A percentile compares a stretch with the other conserved stretches of the same genome.
Evolutionary conservation across 371 early-diverging fungal species (phyloP).

Genomic region (Mortierella sp.): DNA sequence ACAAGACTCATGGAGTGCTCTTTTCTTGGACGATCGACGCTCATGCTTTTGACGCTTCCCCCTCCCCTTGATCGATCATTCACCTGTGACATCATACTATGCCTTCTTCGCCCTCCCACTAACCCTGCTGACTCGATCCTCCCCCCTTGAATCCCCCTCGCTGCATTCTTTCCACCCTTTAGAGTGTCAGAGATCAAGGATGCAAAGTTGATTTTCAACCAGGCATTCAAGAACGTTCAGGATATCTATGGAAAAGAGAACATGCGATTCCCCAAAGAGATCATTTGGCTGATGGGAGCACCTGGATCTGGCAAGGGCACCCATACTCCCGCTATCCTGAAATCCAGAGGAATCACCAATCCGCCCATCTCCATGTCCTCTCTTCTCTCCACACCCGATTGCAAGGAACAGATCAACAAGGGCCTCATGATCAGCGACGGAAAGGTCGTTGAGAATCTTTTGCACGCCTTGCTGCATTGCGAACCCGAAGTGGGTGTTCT

Average conservation of each 20-base stretch:
- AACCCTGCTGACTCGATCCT: neutral
- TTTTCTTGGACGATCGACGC: too few species aligned
- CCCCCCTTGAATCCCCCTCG: neutral
- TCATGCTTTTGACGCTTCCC: too few species aligned
- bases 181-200: conserved; percentile 68
- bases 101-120: neutral
- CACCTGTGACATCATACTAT: conserved; percentile 12
- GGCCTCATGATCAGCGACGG: conserved; percentile 76
- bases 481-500: conserved; percentile 72
- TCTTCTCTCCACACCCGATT: conserved; percentile 70
- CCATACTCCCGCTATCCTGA: conserved; percentile 71
- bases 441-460: conserved; percentile 63
- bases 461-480: conserved; percentile 69
- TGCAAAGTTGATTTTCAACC: conserved; percentile 74
- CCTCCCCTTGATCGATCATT: too few species aligned
- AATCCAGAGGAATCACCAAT: conserved; percentile 73
- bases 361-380: conserved; percentile 73
- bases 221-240: conserved; percentile 76
- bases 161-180: neutral
- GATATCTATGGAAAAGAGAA: conserved; percentile 69
- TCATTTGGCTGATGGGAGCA: conserved; percentile 79
- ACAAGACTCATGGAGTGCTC: too few species aligned
- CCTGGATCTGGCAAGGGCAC: conserved; percentile 79
- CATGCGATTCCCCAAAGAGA: conserved; percentile 71
- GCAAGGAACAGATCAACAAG: conserved; percentile 71